Evolutionary conservation across 2,329 filamentous ascomycete species (phyloP).

Genomic region (Ophidiomyces ophidiicola): DNA sequence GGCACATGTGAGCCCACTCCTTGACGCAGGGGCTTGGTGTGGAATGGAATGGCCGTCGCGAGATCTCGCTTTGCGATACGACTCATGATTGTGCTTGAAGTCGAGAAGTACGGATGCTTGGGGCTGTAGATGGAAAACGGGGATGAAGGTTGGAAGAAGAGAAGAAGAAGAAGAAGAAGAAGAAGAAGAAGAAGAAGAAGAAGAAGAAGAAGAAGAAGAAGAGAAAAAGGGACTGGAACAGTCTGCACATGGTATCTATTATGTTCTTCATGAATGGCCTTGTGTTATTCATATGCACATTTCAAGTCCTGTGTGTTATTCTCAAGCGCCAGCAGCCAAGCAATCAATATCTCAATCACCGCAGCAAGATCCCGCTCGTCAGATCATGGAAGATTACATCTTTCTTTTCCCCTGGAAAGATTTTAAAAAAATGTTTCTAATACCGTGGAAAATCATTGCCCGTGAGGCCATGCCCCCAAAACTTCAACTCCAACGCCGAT

Average conservation of each 20-base stretch:
- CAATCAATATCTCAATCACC: too few relatives aligned
- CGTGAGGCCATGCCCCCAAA: slow-evolving; percentile 1
- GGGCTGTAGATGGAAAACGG: too few relatives aligned
- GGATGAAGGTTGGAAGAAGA: too few relatives aligned
- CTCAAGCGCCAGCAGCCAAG: too few relatives aligned
- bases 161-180: neutral
- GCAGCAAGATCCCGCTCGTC: neutral
- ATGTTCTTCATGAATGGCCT: neutral
- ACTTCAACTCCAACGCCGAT: slow-evolving; percentile 15
- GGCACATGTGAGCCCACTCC: slow-evolving; percentile 15
- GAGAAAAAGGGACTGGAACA: slow-evolving; percentile 9
- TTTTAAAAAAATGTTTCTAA: slow-evolving; percentile 12
- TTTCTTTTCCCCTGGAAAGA: slow-evolving; percentile 5
- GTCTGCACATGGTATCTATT: neutral
- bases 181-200: neutral
- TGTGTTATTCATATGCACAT: too few relatives aligned
- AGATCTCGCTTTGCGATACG: too few relatives aligned
- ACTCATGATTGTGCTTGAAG: too few relatives aligned
- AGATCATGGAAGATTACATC: too few relatives aligned
- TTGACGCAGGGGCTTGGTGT: neutral
- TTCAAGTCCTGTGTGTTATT: too few relatives aligned
- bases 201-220: slow-evolving; percentile 12
- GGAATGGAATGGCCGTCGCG: slow-evolving; percentile 9
- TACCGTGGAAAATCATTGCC: slow-evolving; percentile 3
- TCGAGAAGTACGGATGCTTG: too few relatives aligned